Base-by-base conservation (phyloP, 1,284 basidiomycete species). In the Cryptococcus depauperatus region DNA sequence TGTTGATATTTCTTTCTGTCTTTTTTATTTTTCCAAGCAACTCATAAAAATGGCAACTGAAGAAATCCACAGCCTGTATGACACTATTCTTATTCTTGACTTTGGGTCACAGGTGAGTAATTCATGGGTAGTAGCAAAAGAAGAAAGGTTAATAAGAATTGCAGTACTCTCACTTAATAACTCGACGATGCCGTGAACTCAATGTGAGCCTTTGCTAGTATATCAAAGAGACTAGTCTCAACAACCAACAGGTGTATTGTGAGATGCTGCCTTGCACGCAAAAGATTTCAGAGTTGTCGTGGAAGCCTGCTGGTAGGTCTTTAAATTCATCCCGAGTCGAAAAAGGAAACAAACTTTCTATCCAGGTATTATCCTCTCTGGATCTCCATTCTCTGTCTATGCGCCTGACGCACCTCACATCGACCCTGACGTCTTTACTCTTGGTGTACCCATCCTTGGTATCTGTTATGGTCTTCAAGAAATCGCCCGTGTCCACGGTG, bases 391-490 rank as follows among this genome's bases (percentile, higher is more conserved):
- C 75, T 97, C 93, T 32, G 95, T 98, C 16, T 98, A 97, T 71
- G 93, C 93, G 57, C 70, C 79, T 32, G 90, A 84, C 58, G 84
- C 95, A 5, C 95, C 95, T 14, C 87, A 91, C 57, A 91, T 92
- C 37, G 93, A 98, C 71, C 87, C 90, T 16, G 83, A 78, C n/a
- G 83, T 98, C n/a, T 98, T 92, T 62, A 79, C 82, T 34, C 78
- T 86, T 13, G 89, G 85, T 29, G 83, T 97, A 1, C 93, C 95
- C 16, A 82, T 98, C 44, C 77, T 99, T 14, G 95, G 95, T 38
- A 97, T 98, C 52, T 99, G 95, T 71, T 98, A 98, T 72, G 95
- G 95, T 25, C 77, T 98, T n/a, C 68, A 91, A 83, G 93, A 98
- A 78, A 89, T 97, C 51, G 91, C 92, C 16, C 87, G 84, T 79